Base-by-base conservation (phyloP, 495 filamentous ascomycete species). In the Glonium stellatum region DNA sequence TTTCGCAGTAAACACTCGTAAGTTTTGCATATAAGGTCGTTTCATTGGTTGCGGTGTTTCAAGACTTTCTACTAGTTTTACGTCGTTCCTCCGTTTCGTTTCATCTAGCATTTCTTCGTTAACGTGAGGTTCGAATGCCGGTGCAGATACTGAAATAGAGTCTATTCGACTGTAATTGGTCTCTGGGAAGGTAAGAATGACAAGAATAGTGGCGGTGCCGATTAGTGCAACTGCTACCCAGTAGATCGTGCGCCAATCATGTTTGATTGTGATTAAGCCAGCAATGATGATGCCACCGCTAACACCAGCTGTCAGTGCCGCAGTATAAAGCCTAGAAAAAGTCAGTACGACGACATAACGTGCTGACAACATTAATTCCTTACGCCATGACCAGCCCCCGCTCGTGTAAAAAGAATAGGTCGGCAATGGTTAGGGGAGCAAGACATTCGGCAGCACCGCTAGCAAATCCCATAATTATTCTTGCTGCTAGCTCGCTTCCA, bases 341-440 rank as follows among this genome's bases (percentile, higher is more conserved):
- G 27, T 31, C 27, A 31, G 27, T 6, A 31, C 27, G 6, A 31
- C 6, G 27, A 6, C 6, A 31, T 31, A 31, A 6, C 6, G 27
- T 6, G 27, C 27, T 6, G 27, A 31, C 27, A 31, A 31, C 6
- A 31, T 50, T 5, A 8, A 62, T 23, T 49, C 27, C 22, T 31
- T 31, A 31, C 15, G 73, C 72, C 60, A 73, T 76, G 36, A 81
- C 69, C 0, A 70, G 70, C 27, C 80, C 81, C 23, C 81, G 73
- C 64, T 84, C 80, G 50, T 84, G 81, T 13, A 84, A 68, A 69
- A 82, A 84, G 68, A 81, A 84, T 18, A 82, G 63, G 58, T 84
- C 80, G 18, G 78, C 74, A 52, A 82, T 82, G 0, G 78, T 78
- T n/a, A 80, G 68, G 4, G 77, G 78, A 0, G 72, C 76, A 19